Base-by-base conservation (phyloP, 2,329 filamentous ascomycete genomes). In the Talaromyces albobiverticillius region DNA sequence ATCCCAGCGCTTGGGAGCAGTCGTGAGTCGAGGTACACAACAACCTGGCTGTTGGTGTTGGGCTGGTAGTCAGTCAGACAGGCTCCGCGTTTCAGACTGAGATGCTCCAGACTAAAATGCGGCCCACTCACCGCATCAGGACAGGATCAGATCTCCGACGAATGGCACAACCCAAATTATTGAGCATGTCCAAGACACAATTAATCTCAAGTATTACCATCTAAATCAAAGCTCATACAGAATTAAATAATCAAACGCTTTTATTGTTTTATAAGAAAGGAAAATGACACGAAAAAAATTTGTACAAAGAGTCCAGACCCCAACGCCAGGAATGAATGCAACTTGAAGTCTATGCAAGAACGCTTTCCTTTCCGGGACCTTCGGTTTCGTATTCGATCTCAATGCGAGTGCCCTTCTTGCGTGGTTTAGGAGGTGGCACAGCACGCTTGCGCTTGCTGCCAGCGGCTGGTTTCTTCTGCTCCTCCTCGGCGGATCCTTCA, bases 381-480 rank as follows among this genome's bases (percentile, higher is more conserved):
- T 90, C 87, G 55, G 87, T 83, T 72, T 91, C 88, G 68, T 89
- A 88, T 74, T 93, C 88, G 71, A 90, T 90, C 75, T 90, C 84
- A 80, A 80, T 84, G 72, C 63, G 85, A 71, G 76, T 84, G 72
- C 77, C 72, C 74, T 84, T 85, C 76, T 85, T 85, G 64, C 79
- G 77, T 18, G 81, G 76, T 66, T 82, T 82, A 14, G 77, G 64
- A 13, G 77, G 73, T 10, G 80, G 76, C 29, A 76, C 76, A 50
- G 71, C 65, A 55, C 79, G 73, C 71, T 86, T 86, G 61, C 82
- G 77, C 71, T 85, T 84, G 64, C 76, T 61, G 61, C 80, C 67
- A 74, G 77, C 57, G 26, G 65, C 65, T 18, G 71, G 62, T 60
- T 75, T 75, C 62, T 67, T 67, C 55, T 74, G 70, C 59, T 79